Percentiles rank a stretch among this genome's conserved stretches.
Conservation (phyloP, 495 filamentous ascomycete species). For the Aspergillus indologenus region DNA sequence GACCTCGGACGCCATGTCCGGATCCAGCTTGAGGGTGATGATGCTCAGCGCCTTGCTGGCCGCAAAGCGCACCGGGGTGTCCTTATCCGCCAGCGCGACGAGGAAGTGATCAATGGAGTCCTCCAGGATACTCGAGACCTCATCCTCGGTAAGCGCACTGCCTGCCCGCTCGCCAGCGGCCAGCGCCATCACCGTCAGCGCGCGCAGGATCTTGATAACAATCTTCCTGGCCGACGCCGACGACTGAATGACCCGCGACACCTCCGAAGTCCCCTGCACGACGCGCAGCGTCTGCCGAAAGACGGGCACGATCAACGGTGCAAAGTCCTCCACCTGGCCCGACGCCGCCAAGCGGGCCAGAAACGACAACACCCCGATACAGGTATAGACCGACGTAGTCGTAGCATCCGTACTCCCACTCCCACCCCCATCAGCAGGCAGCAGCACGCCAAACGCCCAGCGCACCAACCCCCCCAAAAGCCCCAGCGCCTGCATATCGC, state of each 20-base stretch:
- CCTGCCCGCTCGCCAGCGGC: conserved; percentile 41
- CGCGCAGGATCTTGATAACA: conserved; percentile 77
- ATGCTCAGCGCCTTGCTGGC: conserved; percentile 91
- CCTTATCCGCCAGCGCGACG: conserved; percentile 66
- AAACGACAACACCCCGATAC: conserved; percentile 73
- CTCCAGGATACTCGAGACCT: conserved; percentile 47
- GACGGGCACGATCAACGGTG: conserved; percentile 45
- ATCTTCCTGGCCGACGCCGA: conserved; percentile 77
- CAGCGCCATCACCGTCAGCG: conserved; percentile 62
- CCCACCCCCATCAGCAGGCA: conserved; percentile 22
- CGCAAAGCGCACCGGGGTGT: conserved; percentile 84
- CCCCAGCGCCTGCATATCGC: conserved; percentile 80
- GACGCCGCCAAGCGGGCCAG: conserved; percentile 67
- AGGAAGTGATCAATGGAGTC: conserved; percentile 72
- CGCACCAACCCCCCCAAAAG: conserved; percentile 61
- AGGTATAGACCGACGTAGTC: conserved; percentile 52
- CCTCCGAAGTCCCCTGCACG: conserved; percentile 33
- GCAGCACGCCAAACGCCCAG: conserved; percentile 63
- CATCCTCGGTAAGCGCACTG: conserved; percentile 32
- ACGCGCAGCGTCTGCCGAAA: conserved; percentile 48
- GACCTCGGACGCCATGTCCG: conserved; percentile 77
- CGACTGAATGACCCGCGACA: conserved; percentile 48
- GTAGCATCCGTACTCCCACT: conserved; percentile 15
- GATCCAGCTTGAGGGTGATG: conserved; percentile 71
- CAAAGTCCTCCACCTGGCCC: conserved; percentile 52